Percentiles rank a stretch among this genome's conserved stretches.
phyloP scores from a whole-genome alignment of 2,329 filamentous ascomycete genomes.

The Pseudogymnoascus sp. region DNA sequence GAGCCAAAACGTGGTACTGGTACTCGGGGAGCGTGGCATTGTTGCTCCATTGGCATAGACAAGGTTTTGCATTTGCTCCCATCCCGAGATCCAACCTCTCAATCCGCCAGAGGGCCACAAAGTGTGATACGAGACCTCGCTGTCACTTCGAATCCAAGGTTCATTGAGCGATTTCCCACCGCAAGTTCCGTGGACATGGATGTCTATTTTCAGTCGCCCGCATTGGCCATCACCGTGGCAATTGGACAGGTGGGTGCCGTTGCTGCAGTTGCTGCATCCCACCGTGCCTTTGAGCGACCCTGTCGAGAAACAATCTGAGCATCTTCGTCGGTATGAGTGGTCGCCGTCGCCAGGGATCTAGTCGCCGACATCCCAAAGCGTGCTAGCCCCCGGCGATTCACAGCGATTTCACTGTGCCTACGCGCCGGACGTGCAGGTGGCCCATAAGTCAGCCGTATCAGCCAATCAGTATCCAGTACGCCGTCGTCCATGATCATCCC shows the following conservation, averaged over 20 bases:
- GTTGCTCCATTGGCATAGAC: neutral
- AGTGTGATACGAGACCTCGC: neutral
- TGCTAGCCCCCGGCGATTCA: slow-evolving; percentile 15
- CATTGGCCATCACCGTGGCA: neutral
- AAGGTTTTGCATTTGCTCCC: neutral
- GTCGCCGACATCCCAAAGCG: slow-evolving; percentile 15
- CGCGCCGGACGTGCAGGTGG: slow-evolving; percentile 18
- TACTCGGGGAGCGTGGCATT: neutral
- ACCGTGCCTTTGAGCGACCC: neutral
- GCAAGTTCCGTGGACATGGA: neutral
- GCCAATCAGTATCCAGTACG: neutral
- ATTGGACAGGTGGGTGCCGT: slow-evolving; percentile 2
- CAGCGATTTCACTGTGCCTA: slow-evolving; percentile 15
- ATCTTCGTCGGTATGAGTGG: neutral
- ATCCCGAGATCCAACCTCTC: neutral
- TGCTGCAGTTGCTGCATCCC: neutral
- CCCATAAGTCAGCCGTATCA: slow-evolving; percentile 11
- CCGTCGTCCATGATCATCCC: neutral
- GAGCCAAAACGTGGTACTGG: neutral
- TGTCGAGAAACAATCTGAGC: neutral
- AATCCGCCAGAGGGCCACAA: neutral
- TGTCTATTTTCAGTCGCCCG: neutral
- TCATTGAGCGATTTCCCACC: slow-evolving; percentile 4
- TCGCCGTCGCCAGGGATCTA: slow-evolving; percentile 16
- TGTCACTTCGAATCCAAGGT: neutral